Evolutionary conservation across 495 filamentous ascomycete genomes (phyloP), one percentile per base, ranked within the genome.

Genomic region (Talaromyces adpressus): DNA sequence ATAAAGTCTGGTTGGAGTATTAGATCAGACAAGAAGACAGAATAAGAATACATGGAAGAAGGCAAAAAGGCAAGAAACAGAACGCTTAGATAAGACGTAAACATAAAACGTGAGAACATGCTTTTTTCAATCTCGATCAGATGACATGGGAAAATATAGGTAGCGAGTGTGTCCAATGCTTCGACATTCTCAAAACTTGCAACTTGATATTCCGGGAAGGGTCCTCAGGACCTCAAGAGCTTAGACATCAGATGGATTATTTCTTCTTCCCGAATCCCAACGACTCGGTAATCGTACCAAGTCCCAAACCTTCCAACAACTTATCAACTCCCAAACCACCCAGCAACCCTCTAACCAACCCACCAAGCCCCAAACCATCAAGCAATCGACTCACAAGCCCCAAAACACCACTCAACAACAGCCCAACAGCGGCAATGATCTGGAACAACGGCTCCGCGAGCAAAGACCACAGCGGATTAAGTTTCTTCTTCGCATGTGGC

Each of bases 401-500:
- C 6, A 95, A 73, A 3, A 95, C 91, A 66, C 91, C 91, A 36
- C 79, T 84, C 34, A 94, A 76, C 63, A 95, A 72, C 65, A 95
- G 72, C 3, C 91, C 91, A 3, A 95, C 91, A 6, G 88, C 91
- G 2, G 91, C 91, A 63, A 95, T 77, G 71, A 96, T 95, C 80
- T 95, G 92, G 82, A 91, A 89, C 20, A 95, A 79, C 7, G 92
- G 91, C 77, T 95, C 77, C 12, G 84, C 85, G 11, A 95, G 74
- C 58, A 95, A 75, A 32, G 83, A 86, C 89, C 90, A 91, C 20
- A 95, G 82, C 2, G 91, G 90, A 68, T 91, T 93, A 51, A 95
- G 81, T 72, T 88, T 84, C 79, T 93, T 92, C 83, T 92, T 91
- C 14, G 89, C 91, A 65, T 90, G 85, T 2, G 91, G 91, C 86